Evolutionary conservation across 108 stramenopile genomes (phyloP), one percentile per base, ranked within the genome.

Genomic region (Cyclostephanos tholiformis): DNA sequence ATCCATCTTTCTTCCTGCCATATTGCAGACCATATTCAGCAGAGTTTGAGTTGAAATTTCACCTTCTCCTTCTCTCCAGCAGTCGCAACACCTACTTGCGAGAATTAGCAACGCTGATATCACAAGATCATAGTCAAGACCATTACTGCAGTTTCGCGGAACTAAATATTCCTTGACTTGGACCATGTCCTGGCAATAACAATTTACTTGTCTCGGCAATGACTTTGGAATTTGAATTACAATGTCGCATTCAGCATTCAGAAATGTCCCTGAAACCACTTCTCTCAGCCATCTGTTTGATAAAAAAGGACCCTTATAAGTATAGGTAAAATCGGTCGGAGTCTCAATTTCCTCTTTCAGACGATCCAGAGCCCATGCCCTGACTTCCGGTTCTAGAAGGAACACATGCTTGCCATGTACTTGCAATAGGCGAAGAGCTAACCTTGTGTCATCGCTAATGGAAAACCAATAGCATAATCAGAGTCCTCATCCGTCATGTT

Each of bases 121-220:
- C 67, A 91, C 38, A 17, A 95, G 67, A 56, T 95, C 88, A 79
- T 85, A 90, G 71, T 95, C 94, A 62, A 92, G 46, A 2, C 91
- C 86, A 44, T 79, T 82, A 57, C 60, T 74, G 29, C 56, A 44
- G 27, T 68, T 66, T 27, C 57, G 69, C 16, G 80, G 80, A 17
- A 67, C 57, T 36, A 77, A 66, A 20, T 72, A 30, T 19, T 80
- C 63, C 36, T 39, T 39, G 46, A 73, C 50, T 38, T 23, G 20
- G 7, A 60, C 9, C 79, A 80, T 80, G 23, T 72, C 68, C n/a
- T 80, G 48, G 29, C 79, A 67, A 58, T 80, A 80, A 69, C 79
- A 80, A 32, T 73, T 62, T 46, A 43, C 75, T 0, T 46, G 0
- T 23, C 12, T 50, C 1, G 51, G 32, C 7, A 13, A 8, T n/a